Base-by-base conservation (phyloP, 2,329 filamentous ascomycete species). In the Ilyonectria robusta region DNA sequence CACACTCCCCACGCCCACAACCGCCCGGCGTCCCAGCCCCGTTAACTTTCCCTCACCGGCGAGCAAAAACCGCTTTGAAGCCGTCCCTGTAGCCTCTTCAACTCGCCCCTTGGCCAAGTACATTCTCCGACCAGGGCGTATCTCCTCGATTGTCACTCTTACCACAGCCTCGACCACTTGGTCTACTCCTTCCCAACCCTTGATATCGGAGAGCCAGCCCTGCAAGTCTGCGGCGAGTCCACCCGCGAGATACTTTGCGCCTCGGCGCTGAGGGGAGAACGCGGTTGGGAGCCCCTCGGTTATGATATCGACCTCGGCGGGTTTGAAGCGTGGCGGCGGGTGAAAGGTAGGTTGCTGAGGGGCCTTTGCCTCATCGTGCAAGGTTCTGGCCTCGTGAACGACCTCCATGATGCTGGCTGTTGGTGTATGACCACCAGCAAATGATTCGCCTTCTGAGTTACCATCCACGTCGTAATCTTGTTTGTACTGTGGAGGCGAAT, bases 121-220 rank as follows among this genome's bases (percentile, higher is more conserved):
- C 81, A 83, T 82, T 29, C 76, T 70, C 55, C 71, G 70, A 0
- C 80, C 81, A 8, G 72, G 65, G 21, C 75, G 67, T 11, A 81
- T 59, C 50, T 79, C 76, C 9, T 78, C 75, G 7, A 83, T 71
- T 4, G 46, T 64, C 17, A 83, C 69, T 11, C 68, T 74, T 40
- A 77, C 63, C 1, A 62, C 69, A 6, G 71, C 56, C 19, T 65
- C 60, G 7, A 65, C 54, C 11, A 66, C 48, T n/a, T 62, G 65
- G 15, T 70, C 65, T 6, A 54, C 54, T 42, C 72, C 72, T 17
- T 78, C 76, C 78, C 77, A 78, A 11, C 78, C 78, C 66, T 79
- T 82, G 26, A 83, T 76, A 23, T 83, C 81, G 0, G 82, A 82
- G 10, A 84, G 73, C 80, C 81, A 82, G 15, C 78, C 78, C 65